Percentiles rank a stretch among this genome's conserved stretches.
Conservation (phyloP, 2,329 filamentous ascomycete species). For the Dactylonectria macrodidyma region DNA sequence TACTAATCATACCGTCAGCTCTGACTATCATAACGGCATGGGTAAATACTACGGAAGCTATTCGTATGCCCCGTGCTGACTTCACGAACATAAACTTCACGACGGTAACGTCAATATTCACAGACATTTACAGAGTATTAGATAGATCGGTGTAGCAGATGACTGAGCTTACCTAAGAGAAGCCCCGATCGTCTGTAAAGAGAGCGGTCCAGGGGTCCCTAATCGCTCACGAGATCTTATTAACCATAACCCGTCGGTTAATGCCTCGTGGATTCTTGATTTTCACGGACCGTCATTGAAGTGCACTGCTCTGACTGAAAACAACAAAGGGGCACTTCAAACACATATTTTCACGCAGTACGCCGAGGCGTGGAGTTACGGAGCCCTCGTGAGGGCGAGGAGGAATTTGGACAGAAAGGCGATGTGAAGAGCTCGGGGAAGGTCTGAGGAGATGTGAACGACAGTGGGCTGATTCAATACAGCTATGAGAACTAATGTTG, state of each 20-base stretch:
- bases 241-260: neutral
- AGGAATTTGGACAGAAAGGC: neutral
- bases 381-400: neutral
- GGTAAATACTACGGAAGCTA: neutral
- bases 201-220: constrained; percentile 8
- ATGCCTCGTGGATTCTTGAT: constrained; percentile 2
- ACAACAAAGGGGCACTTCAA: neutral
- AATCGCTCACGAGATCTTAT: neutral
- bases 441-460: neutral
- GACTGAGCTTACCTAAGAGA: neutral
- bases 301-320: neutral
- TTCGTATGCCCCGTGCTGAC: neutral
- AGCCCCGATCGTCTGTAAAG: neutral
- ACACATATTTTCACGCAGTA: neutral
- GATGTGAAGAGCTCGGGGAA: neutral
- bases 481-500: too few species aligned
- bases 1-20: constrained; percentile 6
- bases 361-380: neutral
- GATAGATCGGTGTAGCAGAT: neutral
- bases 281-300: constrained; percentile 6
- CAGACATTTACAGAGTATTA: neutral
- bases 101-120: neutral
- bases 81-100: constrained; percentile 17
- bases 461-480: neutral
- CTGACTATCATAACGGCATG: constrained; percentile 6